Evolutionary conservation across 371 early-diverging fungal species (phyloP), one percentile per base, ranked within the genome.

Genomic region (Mortierella sp.): DNA sequence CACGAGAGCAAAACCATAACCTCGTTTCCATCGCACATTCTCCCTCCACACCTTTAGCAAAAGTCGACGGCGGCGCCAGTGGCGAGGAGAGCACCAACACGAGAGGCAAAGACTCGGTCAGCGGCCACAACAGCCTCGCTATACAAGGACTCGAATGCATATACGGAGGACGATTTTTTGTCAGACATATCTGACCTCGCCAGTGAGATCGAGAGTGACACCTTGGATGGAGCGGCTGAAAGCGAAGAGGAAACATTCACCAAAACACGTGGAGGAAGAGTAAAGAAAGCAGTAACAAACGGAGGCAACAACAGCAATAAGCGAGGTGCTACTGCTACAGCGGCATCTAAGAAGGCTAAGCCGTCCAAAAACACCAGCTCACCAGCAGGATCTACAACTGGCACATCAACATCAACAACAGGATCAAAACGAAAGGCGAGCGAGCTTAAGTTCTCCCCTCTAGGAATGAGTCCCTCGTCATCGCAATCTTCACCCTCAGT

Each of bases 71-170:
- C 14, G 24, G 38, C 60, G 44, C 79, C 82, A 3, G 71, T 70
- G 60, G 51, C 68, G 24, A 38, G 82, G 48, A 75, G 72, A 49
- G 84, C 76, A 12, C 85, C 85, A 11, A 12, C 76, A 18, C 72
- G 85, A 18, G 43, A 72, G 44, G 85, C 85, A 56, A 84, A 84
- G 56, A 76, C 82, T 38, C 81, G 85, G 44, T 78, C 85, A 3
- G 78, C 74, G 4, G 85, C 78, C 21, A 84, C 75, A 10, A 84
- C 85, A 14, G 74, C 82, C 16, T 81, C 82, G 8, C 79, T 84
- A 79, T 84, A 84, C 70, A 84, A 84, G 63, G 75, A 84, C 7
- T 70, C 84, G 18, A 77, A 73, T 29, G 73, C 71, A 21, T 84
- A 80, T 70, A 27, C 49, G 21, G 78, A 71, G 1, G 46, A n/a